phyloP scores from a whole-genome alignment of 805 yeast species.

The Spathaspora sp. region DNA sequence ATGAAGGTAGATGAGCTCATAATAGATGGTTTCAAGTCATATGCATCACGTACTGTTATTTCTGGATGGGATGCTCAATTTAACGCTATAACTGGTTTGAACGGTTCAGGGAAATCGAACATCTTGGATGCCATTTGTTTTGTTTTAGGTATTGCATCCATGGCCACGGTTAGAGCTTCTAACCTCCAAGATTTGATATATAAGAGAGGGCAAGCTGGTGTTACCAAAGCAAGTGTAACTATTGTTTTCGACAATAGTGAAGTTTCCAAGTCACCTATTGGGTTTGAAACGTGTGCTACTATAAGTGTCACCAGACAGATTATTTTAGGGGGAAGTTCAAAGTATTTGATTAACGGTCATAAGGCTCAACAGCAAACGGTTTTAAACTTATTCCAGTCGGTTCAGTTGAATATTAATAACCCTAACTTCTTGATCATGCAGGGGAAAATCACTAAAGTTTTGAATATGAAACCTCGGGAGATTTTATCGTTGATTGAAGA shows the following conservation, averaged over 20 bases:
- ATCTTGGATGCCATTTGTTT: constrained; percentile 96
- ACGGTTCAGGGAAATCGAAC: constrained; percentile 97
- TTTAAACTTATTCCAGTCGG: constrained; percentile 84
- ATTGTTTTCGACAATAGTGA: constrained; percentile 91
- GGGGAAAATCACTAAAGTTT: constrained; percentile 94
- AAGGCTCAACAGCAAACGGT: constrained; percentile 94
- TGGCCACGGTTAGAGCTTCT: constrained; percentile 93
- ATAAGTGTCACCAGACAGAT: constrained; percentile 92
- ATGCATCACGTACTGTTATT: constrained; percentile 93
- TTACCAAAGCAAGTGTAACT: constrained; percentile 94
- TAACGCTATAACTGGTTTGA: constrained; percentile 95
- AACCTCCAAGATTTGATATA: constrained; percentile 91
- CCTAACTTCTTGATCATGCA: constrained; percentile 98
- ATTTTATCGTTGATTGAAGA: constrained; percentile 90
- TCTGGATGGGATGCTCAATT: constrained; percentile 95
- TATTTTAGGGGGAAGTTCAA: constrained; percentile 85
- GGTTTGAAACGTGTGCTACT: constrained; percentile 71
- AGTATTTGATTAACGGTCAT: constrained; percentile 92
- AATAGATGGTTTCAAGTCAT: constrained; percentile 96
- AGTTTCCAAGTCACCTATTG: constrained; percentile 74
- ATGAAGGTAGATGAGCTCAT: constrained; percentile 97
- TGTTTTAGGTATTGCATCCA: constrained; percentile 93
- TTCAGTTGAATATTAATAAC: constrained; percentile 92
- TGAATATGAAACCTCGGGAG: constrained; percentile 93
- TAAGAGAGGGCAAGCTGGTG: constrained; percentile 97